Base-by-base conservation (phyloP, 164 flowering plant species). In the Sedum album region DNA sequence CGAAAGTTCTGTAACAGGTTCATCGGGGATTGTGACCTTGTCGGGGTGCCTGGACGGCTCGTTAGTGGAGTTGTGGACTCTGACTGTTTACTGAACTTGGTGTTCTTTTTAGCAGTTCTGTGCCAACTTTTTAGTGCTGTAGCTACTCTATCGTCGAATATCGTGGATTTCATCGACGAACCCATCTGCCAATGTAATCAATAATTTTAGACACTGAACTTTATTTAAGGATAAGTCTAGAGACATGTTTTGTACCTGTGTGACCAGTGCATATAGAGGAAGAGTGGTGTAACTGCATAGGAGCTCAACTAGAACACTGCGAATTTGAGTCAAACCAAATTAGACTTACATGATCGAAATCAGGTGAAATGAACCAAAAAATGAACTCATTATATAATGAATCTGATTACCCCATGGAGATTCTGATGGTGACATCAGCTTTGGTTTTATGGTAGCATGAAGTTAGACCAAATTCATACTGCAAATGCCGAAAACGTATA, bases 401-500 rank as follows among this genome's bases (percentile, higher is more conserved):
- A n/a, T n/a, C n/a, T n/a, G n/a, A 20, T 74, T 60, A 87, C 95
- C 95, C 97, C 89, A 86, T 86, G 23, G 91, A 36, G 9, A 85
- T 64, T 70, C 90, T 78, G 66, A 87, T 86, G 68, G 85, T n/a
- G n/a, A n/a, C n/a, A n/a, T n/a, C n/a, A n/a, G n/a, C n/a, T n/a
- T n/a, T n/a, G n/a, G n/a, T n/a, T 36, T 81, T 73, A 42, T 86
- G 89, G 83, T 82, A 91, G 73, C 97, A 91, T 41, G 91, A 86
- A 18, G 63, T 68, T 25, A 79, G 7, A 13, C 87, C 84, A 53
- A 87, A 89, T 74, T 88, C 82, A 57, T 68, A 82, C 97, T 91
- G 53, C 74, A 76, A 33, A 0, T 13, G 23, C 28, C 2, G 25
- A 8, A 55, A 23, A 18, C 25, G 30, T 36, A 39, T 2, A 6